phyloP scores from a whole-genome alignment of 2,329 filamentous ascomycete genomes.

The Dissoconium aciculare region DNA sequence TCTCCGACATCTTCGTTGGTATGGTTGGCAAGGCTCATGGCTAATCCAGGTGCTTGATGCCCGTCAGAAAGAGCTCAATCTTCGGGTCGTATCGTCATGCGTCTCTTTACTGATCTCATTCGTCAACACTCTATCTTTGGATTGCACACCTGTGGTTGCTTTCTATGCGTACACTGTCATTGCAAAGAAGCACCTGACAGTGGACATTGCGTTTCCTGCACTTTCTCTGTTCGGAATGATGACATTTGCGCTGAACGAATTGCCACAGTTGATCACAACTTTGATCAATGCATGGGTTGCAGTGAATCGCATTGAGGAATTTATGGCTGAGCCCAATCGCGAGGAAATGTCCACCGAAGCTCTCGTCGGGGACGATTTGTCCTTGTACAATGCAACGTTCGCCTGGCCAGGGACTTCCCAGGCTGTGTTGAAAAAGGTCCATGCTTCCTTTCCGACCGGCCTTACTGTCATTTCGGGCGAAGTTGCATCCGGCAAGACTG shows the following conservation, averaged over 20 bases:
- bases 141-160: slow-evolving; percentile 63
- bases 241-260: slow-evolving; percentile 55
- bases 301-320: slow-evolving; percentile 65
- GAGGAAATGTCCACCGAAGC: slow-evolving; percentile 24
- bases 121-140: slow-evolving; percentile 55
- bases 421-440: slow-evolving; percentile 40
- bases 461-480: slow-evolving; percentile 49
- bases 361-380: slow-evolving; percentile 23
- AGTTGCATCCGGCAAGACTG: slow-evolving; percentile 50
- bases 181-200: slow-evolving; percentile 50
- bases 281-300: slow-evolving; percentile 73
- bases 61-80: slow-evolving; percentile 50
- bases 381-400: slow-evolving; percentile 53
- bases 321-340: slow-evolving; percentile 76
- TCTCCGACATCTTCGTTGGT: slow-evolving; percentile 66
- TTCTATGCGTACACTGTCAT: slow-evolving; percentile 70
- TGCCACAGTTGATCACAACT: slow-evolving; percentile 61
- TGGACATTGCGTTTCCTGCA: slow-evolving; percentile 77
- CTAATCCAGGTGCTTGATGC: slow-evolving; percentile 52
- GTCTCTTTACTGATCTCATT: slow-evolving; percentile 50
- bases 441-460: slow-evolving; percentile 39
- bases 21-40: slow-evolving; percentile 70
- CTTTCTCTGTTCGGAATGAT: slow-evolving; percentile 66
- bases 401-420: slow-evolving; percentile 58
- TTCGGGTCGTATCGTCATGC: slow-evolving; percentile 48